Percentiles rank a stretch among this genome's conserved stretches.
phyloP scores from a whole-genome alignment of 2,329 filamentous ascomycete genomes.

The Huntiella abstrusa region DNA sequence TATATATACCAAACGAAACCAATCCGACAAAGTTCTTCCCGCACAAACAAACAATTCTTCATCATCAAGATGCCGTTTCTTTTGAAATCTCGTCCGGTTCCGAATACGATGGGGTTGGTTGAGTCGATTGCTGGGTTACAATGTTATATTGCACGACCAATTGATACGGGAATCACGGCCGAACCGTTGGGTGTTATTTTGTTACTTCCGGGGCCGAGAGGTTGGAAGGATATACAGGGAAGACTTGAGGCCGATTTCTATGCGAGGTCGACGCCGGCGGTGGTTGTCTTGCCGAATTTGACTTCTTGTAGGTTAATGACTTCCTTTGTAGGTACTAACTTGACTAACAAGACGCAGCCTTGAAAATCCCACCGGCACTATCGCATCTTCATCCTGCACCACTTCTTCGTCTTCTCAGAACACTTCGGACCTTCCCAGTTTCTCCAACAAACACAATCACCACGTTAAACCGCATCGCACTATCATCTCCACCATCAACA shows the following conservation, averaged over 20 bases:
- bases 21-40: no score
- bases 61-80: no score
- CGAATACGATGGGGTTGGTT: not conserved
- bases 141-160: constrained; percentile 15
- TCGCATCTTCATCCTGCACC: constrained; percentile 15
- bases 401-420: constrained; percentile 13
- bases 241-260: constrained; percentile 32
- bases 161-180: constrained; percentile 6
- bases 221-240: constrained; percentile 31
- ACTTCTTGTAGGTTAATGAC: constrained; percentile 19
- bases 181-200: constrained; percentile 26
- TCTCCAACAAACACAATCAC: constrained; percentile 1
- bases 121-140: constrained; percentile 14
- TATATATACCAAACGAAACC: no score
- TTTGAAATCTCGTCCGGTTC: no score
- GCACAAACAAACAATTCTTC: no score
- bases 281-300: constrained; percentile 34
- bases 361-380: constrained; percentile 14
- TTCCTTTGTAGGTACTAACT: not conserved
- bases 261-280: constrained; percentile 26
- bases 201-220: constrained; percentile 34
- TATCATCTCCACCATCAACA: no score
- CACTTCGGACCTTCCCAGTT: constrained; percentile 5
- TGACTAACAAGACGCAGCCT: not conserved
- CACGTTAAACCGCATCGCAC: constrained; percentile 21